Evolutionary conservation across 2,329 filamentous ascomycete species (phyloP), one percentile per base, ranked within the genome.

Genomic region (Hypoxylon sp.): DNA sequence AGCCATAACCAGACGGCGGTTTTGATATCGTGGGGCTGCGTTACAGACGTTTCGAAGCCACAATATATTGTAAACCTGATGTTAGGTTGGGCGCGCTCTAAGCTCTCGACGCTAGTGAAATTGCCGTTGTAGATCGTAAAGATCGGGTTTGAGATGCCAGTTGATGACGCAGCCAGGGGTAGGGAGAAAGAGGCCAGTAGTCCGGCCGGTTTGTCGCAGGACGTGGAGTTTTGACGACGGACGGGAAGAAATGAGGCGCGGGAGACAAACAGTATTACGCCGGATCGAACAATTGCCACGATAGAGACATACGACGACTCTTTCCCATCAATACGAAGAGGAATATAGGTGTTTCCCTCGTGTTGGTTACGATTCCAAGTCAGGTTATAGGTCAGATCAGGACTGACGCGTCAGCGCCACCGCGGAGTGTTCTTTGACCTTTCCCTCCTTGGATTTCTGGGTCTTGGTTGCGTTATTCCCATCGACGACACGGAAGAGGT

Each of bases 101-200:
- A 47, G 53, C 57, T 56, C 48, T 54, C 20, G 50, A 55, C 24
- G 57, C 61, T 65, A 57, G 24, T 61, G 47, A 64, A 62, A 64
- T 62, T 64, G 55, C 37, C 48, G 58, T 53, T 59, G 61, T 53
- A 62, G 61, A 67, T 67, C 64, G 43, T 20, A 50, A 41, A 67
- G 55, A 67, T 59, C 50, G 20, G 56, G 47, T 56, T 63, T 57
- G 58, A 51, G 58, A 62, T 54, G 61, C 37, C 44, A 32, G 48
- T 61, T 57, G 48, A 67, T 67, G 61, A 64, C 64, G 61, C 61
- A 64, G 30, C 53, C 48, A 10, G 24, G 47, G 47, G 56, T 39
- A 59, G 56, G 55, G 46, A 64, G 11, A 32, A 39, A 64, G 11
- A 32, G 22, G 39, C 46, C 34, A 54, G 59, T 64, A 64, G 57